phyloP scores from a whole-genome alignment of 805 yeast genomes.

The Saccharomycopsis lassenensis region DNA sequence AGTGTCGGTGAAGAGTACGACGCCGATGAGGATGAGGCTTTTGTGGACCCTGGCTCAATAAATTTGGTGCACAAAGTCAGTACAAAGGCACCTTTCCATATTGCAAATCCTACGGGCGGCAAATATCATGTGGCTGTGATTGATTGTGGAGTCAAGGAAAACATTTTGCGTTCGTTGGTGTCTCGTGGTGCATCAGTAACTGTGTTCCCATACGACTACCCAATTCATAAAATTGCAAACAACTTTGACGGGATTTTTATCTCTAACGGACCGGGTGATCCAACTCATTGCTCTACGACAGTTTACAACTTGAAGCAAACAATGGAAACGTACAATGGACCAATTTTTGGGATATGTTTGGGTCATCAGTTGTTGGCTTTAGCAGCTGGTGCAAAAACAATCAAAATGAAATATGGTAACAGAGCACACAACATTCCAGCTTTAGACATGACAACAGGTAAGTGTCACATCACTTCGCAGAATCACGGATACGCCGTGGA shows the following conservation, averaged over 20 bases:
- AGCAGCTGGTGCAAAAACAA: conserved; percentile 88
- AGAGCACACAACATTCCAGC: conserved; percentile 99
- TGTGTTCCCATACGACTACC: conserved; percentile 93
- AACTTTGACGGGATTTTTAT: conserved; percentile 92
- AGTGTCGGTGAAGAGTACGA: conserved; percentile 86
- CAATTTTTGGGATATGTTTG: conserved; percentile 94
- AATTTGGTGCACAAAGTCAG: conserved; percentile 90
- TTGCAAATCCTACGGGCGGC: conserved; percentile 47
- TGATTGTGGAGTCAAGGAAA: conserved; percentile 98
- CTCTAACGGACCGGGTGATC: conserved; percentile 97
- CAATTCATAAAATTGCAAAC: conserved; percentile 80
- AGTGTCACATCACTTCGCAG: conserved; percentile 96
- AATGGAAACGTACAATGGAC: conserved; percentile 59
- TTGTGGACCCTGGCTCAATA: conserved; percentile 79
- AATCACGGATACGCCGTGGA: conserved; percentile 99
- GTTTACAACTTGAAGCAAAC: conserved; percentile 62
- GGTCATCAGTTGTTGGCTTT: conserved; percentile 96
- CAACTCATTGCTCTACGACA: conserved; percentile 78
- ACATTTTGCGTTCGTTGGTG: conserved; percentile 86
- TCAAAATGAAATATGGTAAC: conserved; percentile 94
- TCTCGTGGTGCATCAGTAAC: conserved; percentile 94
- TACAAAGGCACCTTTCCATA: conserved; percentile 90
- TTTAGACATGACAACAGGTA: conserved; percentile 77
- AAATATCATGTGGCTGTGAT: conserved; percentile 79
- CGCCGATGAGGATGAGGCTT: conserved; percentile 85